Conservation (phyloP, 1,139 yeast species). For the Saccharomyces uvarum region DNA sequence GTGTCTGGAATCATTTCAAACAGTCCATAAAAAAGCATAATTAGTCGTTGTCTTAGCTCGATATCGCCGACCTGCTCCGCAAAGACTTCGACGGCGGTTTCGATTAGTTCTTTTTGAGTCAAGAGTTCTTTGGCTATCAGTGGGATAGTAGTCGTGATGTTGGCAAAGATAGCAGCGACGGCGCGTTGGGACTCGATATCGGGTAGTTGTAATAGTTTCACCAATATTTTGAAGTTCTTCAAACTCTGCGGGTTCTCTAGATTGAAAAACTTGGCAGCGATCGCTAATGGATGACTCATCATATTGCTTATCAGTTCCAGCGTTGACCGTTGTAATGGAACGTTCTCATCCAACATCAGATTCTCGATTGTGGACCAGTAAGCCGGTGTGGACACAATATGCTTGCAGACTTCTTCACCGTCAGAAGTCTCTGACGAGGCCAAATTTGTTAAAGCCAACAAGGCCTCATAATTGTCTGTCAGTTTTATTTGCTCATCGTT, state of each 20-base stretch:
- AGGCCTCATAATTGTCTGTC: conserved; percentile 39
- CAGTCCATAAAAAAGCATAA: conserved; percentile 25
- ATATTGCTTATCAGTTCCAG: conserved; percentile 28
- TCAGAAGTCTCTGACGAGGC: conserved; percentile 36
- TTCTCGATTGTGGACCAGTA: conserved; percentile 37
- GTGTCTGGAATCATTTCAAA: conserved; percentile 15
- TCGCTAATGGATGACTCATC: conserved; percentile 27
- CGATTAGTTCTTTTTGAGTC: conserved; percentile 19
- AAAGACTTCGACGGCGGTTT: conserved; percentile 19
- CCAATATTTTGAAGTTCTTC: conserved; percentile 26
- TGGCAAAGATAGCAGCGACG: conserved; percentile 31
- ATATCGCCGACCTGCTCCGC: conserved; percentile 21
- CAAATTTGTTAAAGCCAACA: conserved; percentile 43
- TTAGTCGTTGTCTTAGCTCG: conserved; percentile 22
- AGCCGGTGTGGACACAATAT: conserved; percentile 27
- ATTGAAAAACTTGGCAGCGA: conserved; percentile 31
- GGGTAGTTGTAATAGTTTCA: conserved; percentile 23
- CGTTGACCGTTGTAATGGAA: conserved; percentile 24
- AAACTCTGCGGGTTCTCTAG: conserved; percentile 28
- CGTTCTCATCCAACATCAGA: conserved; percentile 30
- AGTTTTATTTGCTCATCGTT: conserved; percentile 14
- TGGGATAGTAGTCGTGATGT: conserved; percentile 26
- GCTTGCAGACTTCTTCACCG: conserved; percentile 30
- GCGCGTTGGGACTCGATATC: conserved; percentile 31
- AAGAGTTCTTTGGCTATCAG: conserved; percentile 26